Evolutionary conservation across 768 basidiomycete genomes (phyloP).

Genomic region (Trametopsis cervina): DNA sequence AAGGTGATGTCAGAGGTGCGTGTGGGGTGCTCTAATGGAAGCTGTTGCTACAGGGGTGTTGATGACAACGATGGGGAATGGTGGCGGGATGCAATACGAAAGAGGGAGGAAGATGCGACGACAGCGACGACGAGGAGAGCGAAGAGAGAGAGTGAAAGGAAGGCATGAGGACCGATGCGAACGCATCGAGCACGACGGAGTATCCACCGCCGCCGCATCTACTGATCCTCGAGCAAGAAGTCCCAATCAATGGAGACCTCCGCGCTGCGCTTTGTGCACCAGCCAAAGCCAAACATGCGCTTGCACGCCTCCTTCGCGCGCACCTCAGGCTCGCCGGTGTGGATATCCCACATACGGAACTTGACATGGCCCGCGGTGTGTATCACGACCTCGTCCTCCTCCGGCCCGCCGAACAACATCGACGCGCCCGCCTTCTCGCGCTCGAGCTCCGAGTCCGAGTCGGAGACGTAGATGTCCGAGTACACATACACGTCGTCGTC

Average conservation of each 20-base stretch:
- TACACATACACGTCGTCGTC: slow-evolving; percentile 11
- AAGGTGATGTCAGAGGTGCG: not conserved
- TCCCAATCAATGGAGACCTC: slow-evolving; percentile 66
- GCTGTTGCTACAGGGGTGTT: slow-evolving; percentile 4
- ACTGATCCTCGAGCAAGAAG: slow-evolving; percentile 65
- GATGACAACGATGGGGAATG: not conserved
- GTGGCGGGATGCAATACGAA: not conserved
- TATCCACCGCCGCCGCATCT: too few relatives aligned
- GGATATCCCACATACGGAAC: slow-evolving; percentile 78
- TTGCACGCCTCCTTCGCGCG: slow-evolving; percentile 51
- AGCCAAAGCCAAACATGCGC: slow-evolving; percentile 46
- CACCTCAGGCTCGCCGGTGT: slow-evolving; percentile 57
- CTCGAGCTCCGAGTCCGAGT: slow-evolving; percentile 8
- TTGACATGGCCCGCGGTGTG: slow-evolving; percentile 52
- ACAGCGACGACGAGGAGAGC: not conserved
- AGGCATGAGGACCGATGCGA: not conserved
- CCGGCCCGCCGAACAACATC: slow-evolving; percentile 13
- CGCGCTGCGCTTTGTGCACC: slow-evolving; percentile 45
- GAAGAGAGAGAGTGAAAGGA: not conserved
- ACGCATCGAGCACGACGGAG: not conserved
- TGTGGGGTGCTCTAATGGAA: not conserved
- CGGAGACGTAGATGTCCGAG: slow-evolving; percentile 20
- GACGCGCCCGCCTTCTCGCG: slow-evolving; percentile 14
- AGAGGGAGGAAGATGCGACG: slow-evolving; percentile 1
- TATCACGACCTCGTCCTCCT: slow-evolving; percentile 59